Evolutionary conservation across 2,329 filamentous ascomycete species (phyloP).

Genomic region (Mollisiaceae sp.): DNA sequence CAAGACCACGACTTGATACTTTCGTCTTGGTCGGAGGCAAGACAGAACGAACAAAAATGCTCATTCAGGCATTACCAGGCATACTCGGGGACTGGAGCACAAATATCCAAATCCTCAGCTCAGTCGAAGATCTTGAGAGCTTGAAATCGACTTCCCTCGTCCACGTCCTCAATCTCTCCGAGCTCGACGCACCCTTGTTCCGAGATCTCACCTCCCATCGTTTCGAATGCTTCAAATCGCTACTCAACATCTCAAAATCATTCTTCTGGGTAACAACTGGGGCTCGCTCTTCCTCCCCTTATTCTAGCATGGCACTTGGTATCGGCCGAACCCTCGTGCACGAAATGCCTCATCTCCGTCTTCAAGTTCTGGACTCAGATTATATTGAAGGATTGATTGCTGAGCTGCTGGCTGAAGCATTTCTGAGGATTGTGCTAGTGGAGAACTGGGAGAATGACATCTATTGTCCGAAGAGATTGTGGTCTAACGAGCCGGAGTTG

Average conservation of each 20-base stretch:
- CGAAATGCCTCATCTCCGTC: slow-evolving; percentile 30
- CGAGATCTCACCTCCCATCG: slow-evolving; percentile 6
- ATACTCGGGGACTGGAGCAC: not conserved
- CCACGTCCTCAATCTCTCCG: slow-evolving; percentile 19
- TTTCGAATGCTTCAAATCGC: slow-evolving; percentile 15
- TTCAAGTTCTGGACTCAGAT: slow-evolving; percentile 32
- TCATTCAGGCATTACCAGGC: not conserved
- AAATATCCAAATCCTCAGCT: slow-evolving; percentile 7
- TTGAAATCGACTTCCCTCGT: slow-evolving; percentile 7
- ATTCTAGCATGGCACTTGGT: slow-evolving; percentile 29
- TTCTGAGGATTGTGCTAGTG: slow-evolving; percentile 17
- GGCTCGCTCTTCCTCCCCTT: slow-evolving; percentile 20
- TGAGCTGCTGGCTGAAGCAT: slow-evolving; percentile 22
- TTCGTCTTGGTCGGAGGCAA: slow-evolving; percentile 1
- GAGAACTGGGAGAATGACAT: slow-evolving; percentile 22
- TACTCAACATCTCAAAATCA: slow-evolving; percentile 18
- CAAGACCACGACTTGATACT: not conserved
- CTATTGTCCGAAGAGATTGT: slow-evolving; percentile 20
- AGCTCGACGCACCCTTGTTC: slow-evolving; percentile 21
- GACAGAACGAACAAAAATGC: not conserved
- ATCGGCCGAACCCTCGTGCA: slow-evolving; percentile 26
- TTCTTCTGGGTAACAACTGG: slow-evolving; percentile 33
- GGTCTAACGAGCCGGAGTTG: slow-evolving; percentile 31
- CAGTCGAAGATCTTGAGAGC: slow-evolving; percentile 13
- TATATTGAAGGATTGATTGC: slow-evolving; percentile 6